Conservation (phyloP, 164 flowering plant species). For the Stephania cephalantha region DNA sequence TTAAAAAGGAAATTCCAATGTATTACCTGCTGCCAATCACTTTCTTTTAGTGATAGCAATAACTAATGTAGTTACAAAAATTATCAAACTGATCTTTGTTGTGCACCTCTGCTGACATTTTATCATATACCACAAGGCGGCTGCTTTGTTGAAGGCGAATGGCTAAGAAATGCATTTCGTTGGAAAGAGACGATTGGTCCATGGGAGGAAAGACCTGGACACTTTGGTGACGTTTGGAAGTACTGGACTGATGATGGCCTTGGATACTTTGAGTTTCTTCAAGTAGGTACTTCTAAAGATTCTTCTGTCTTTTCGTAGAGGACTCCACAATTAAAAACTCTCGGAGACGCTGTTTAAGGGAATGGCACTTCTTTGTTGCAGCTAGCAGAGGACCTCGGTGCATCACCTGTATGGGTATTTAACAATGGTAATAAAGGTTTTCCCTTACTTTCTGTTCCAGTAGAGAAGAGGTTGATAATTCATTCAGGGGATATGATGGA, state of each 20-base stretch:
- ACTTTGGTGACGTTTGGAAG: slow-evolving; percentile 88
- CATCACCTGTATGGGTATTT: slow-evolving; percentile 84
- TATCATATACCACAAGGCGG: slow-evolving; percentile 50
- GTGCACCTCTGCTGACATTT: neutral
- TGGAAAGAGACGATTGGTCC: slow-evolving; percentile 91
- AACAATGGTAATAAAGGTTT: slow-evolving; percentile 60
- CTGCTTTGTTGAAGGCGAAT: slow-evolving; percentile 85
- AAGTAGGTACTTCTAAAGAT: slow-evolving; percentile 35
- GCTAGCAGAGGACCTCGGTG: slow-evolving; percentile 84
- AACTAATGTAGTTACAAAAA: neutral
- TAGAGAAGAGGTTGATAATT: neutral
- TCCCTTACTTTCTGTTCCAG: neutral
- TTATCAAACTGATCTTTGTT: neutral
- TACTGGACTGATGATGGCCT: slow-evolving; percentile 99
- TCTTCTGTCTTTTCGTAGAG: slow-evolving; percentile 9
- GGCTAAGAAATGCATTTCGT: slow-evolving; percentile 87
- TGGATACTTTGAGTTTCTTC: slow-evolving; percentile 88
- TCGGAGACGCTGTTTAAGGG: neutral
- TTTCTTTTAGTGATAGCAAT: neutral
- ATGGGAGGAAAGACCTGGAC: slow-evolving; percentile 96
- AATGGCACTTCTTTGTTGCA: slow-evolving; percentile 21
- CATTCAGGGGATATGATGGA: neutral
- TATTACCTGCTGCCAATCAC: neutral
- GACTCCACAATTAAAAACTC: neutral
- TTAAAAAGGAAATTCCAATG: neutral